A percentile compares a stretch with the other conserved stretches of the same genome.
Conservation (phyloP, 345 rosid genomes). For the Dimocarpus longan region DNA sequence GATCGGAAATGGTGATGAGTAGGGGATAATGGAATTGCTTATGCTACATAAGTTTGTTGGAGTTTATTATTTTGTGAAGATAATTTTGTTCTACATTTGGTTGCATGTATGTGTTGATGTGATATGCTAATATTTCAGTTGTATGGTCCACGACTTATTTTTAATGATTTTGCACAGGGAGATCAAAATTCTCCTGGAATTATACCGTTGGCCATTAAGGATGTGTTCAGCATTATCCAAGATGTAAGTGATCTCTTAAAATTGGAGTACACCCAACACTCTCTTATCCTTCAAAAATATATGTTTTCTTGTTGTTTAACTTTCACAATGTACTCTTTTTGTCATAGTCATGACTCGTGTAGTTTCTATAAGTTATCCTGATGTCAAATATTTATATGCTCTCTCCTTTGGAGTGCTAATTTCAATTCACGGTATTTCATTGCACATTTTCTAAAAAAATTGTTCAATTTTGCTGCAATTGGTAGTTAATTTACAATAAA, state of each 20-base stretch:
- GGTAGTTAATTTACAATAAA: not conserved
- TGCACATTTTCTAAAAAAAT: not conserved
- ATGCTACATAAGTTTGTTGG: not conserved
- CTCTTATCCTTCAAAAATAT: not conserved
- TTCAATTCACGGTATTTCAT: not conserved
- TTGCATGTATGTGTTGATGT: not conserved
- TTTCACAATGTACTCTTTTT: not conserved
- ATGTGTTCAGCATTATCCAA: constrained; percentile 96
- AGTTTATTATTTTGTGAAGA: not conserved
- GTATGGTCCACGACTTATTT: constrained; percentile 2
- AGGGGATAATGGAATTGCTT: not conserved
- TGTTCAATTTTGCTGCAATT: not conserved
- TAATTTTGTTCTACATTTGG: not conserved
- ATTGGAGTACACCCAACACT: not conserved
- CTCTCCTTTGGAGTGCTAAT: not conserved
- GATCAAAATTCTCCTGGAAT: constrained; percentile 95
- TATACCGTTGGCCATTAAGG: constrained; percentile 97
- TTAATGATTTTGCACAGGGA: constrained; percentile 60
- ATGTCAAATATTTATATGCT: not conserved
- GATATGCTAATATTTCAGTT: not conserved
- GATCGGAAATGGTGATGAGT: not conserved
- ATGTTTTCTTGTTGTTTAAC: not conserved
- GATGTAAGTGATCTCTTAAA: constrained; percentile 60
- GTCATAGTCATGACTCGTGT: not conserved
- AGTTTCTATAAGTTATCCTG: not conserved